Percentiles rank a stretch among this genome's conserved stretches.
Evolutionary conservation across 2,329 filamentous ascomycete species (phyloP).

Genomic region (Fusarium solani-melongenae): DNA sequence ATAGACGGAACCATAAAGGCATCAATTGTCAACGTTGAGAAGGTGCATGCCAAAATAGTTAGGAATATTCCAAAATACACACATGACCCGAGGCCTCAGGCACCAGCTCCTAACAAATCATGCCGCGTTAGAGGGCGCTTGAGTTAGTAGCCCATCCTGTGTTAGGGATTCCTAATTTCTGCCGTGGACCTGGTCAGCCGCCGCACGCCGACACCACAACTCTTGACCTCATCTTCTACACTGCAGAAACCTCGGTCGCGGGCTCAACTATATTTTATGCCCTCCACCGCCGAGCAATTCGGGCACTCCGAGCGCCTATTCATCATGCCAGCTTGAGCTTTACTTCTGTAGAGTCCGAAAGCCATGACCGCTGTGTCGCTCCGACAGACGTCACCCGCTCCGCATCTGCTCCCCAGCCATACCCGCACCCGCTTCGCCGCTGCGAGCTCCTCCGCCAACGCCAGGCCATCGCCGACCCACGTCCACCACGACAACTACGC

Average conservation of each 20-base stretch:
- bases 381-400: conserved; percentile 44
- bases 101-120: not conserved
- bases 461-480: conserved; percentile 35
- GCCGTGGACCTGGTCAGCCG: conserved; percentile 40
- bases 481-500: conserved; percentile 37
- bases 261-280: not conserved
- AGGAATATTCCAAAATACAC: not conserved
- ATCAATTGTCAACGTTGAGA: not conserved
- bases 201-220: conserved; percentile 31
- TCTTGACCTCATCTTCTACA: conserved; percentile 26
- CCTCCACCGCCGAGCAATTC: conserved; percentile 5
- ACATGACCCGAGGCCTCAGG: not conserved
- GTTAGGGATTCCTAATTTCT: conserved; percentile 43
- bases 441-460: conserved; percentile 40
- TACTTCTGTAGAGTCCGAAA: conserved; percentile 7
- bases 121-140: not conserved
- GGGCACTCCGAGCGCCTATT: conserved; percentile 16
- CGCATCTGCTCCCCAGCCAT: conserved; percentile 34
- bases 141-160: conserved; percentile 10
- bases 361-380: conserved; percentile 42
- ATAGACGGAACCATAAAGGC: not conserved
- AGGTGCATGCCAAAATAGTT: not conserved
- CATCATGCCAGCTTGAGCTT: conserved; percentile 42
- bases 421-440: conserved; percentile 29
- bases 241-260: conserved; percentile 3